Percentiles rank a stretch among this genome's conserved stretches.
These are phyloP conservation scores for Hansfordia pulvinata DNA, from an alignment of 2,329 filamentous ascomycete genomes.

Conservation along the genomic window DNA sequence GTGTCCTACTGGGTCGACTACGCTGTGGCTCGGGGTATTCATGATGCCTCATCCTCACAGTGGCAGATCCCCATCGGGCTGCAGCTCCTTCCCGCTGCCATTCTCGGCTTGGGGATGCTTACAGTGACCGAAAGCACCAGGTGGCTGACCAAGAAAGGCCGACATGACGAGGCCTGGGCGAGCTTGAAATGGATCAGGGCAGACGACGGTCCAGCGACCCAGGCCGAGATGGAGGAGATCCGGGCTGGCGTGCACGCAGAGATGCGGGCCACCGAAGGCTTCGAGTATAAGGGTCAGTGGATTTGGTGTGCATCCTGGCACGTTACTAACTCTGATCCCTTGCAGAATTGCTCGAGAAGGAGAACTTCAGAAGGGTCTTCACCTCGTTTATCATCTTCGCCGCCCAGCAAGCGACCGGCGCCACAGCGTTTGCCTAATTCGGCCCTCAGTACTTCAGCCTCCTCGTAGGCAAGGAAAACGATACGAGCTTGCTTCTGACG, in stretches of 20 bases:
- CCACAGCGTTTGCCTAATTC: conserved; percentile 40
- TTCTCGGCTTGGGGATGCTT: conserved; percentile 33
- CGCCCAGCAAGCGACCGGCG: conserved; percentile 37
- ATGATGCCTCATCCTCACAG: conserved; percentile 21
- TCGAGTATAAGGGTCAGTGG: conserved; percentile 16
- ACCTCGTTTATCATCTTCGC: conserved; percentile 32
- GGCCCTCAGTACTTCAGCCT: conserved; percentile 39
- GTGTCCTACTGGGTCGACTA: conserved; percentile 40
- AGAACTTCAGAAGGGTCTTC: conserved; percentile 27
- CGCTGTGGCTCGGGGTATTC: conserved; percentile 21
- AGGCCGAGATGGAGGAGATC: conserved; percentile 35
- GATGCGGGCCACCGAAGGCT: conserved; percentile 25
- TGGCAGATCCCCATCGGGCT: conserved; percentile 43
- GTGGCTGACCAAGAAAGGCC: conserved; percentile 33
- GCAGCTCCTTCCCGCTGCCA: conserved; percentile 29
- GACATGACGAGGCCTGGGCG: conserved; percentile 27
- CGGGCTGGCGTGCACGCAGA: conserved; percentile 30
- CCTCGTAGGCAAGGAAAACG: conserved; percentile 26
- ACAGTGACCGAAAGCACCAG: conserved; percentile 32
- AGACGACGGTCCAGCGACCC: conserved; percentile 18
- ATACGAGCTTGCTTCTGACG: conserved; percentile 30
- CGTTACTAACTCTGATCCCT: not conserved
- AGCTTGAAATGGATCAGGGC: conserved; percentile 38
- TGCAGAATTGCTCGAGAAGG: conserved; percentile 27
- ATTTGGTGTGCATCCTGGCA: not conserved